phyloP scores from a whole-genome alignment of 805 yeast genomes.

The Saccharomycopsis olivae region DNA sequence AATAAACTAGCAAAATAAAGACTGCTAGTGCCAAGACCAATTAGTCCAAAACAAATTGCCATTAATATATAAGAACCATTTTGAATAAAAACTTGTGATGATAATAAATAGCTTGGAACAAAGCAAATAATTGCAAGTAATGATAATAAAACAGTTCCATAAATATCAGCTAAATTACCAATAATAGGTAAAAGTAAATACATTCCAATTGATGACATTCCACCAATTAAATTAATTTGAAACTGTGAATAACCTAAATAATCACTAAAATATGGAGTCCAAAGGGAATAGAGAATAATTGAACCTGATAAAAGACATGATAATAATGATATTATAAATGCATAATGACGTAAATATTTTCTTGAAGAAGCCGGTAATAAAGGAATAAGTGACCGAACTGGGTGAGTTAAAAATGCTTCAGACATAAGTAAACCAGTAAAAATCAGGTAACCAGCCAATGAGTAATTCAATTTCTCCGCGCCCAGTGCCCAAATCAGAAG shows the following conservation, averaged over 20 bases:
- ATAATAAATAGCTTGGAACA: constrained; percentile 55
- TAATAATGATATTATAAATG: constrained; percentile 46
- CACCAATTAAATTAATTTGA: constrained; percentile 62
- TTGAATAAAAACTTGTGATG: constrained; percentile 28
- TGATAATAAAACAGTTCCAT: constrained; percentile 69
- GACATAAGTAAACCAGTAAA: too few species aligned
- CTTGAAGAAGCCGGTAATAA: not conserved
- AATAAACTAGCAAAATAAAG: constrained; percentile 60
- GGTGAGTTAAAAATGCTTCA: not conserved
- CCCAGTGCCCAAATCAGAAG: too few species aligned
- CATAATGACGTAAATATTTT: constrained; percentile 22
- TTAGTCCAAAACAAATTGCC: constrained; percentile 41
- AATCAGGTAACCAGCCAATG: too few species aligned
- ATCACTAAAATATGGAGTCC: constrained; percentile 55
- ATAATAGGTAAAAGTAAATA: constrained; percentile 74
- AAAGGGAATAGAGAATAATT: constrained; percentile 71
- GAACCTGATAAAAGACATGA: constrained; percentile 77
- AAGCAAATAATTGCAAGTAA: constrained; percentile 49
- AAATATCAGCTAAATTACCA: constrained; percentile 77
- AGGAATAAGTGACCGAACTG: constrained; percentile 7
- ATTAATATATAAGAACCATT: constrained; percentile 26
- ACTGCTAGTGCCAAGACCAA: constrained; percentile 67
- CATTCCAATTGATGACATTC: constrained; percentile 68
- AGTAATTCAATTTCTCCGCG: too few species aligned
- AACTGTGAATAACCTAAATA: constrained; percentile 54